phyloP scores from a whole-genome alignment of 1,284 basidiomycete species.

The Puccinia hordei region DNA sequence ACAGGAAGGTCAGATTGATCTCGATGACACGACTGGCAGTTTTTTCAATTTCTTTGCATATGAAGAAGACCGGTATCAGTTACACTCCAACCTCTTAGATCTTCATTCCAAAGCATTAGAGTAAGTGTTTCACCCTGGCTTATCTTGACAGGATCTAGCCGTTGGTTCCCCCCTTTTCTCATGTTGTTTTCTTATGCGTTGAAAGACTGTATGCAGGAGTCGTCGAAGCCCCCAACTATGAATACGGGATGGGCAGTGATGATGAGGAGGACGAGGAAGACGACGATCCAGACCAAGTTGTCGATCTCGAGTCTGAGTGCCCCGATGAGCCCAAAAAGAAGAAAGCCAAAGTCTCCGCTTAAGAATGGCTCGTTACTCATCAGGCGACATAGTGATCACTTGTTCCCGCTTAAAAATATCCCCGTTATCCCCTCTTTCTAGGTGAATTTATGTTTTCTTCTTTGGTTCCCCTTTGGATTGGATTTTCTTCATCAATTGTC shows the following conservation, averaged over 20 bases:
- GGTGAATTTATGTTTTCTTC: no score
- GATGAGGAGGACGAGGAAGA: conserved; percentile 34
- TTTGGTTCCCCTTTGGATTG: no score
- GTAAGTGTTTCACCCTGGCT: conserved; percentile 13
- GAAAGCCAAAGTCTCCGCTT: conserved; percentile 30
- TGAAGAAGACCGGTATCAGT: conserved; percentile 24
- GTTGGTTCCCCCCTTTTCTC: neutral
- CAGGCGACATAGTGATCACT: no score
- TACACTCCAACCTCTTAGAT: conserved; percentile 23
- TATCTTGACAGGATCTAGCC: no score
- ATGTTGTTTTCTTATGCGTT: neutral
- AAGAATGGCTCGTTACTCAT: neutral
- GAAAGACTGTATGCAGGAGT: conserved; percentile 38
- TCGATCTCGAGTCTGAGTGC: conserved; percentile 34
- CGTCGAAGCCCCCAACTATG: neutral
- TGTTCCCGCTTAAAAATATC: neutral
- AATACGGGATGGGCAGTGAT: neutral
- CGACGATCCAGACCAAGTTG: conserved; percentile 21
- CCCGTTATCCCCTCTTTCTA: no score
- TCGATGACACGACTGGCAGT: conserved; percentile 8
- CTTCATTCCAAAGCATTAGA: conserved; percentile 40
- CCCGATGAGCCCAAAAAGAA: conserved; percentile 47
- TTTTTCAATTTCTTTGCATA: conserved; percentile 42
- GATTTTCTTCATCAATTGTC: no score
- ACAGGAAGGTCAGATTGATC: neutral